These are phyloP conservation scores for Cadophora luteo-olivacea DNA, from an alignment of 2,329 filamentous ascomycete genomes.

Conservation along the genomic window DNA sequence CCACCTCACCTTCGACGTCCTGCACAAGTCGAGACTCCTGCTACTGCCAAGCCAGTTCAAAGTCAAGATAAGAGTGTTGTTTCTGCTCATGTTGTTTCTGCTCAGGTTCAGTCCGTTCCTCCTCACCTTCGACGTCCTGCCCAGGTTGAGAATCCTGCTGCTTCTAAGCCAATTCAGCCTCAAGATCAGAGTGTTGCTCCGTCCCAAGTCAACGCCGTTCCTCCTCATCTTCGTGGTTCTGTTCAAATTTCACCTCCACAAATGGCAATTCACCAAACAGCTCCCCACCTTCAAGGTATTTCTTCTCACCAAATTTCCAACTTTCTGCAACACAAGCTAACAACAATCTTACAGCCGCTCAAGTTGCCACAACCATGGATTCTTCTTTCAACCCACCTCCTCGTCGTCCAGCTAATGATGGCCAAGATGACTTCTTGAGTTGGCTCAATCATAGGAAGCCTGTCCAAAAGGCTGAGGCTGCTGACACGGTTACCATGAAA, in stretches of 20 bases:
- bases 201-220: not conserved
- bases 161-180: not conserved
- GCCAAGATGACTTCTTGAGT: constrained; percentile 3
- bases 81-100: not conserved
- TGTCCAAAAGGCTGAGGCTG: not conserved
- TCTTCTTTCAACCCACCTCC: not conserved
- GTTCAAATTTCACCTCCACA: not conserved
- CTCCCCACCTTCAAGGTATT: constrained; percentile 1
- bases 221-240: constrained; percentile 10
- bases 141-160: not conserved
- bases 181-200: not conserved
- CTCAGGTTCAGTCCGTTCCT: not conserved
- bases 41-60: not conserved
- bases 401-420: constrained; percentile 4
- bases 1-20: not conserved
- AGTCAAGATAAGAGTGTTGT: too few species aligned
- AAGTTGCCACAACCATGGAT: not conserved
- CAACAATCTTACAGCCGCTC: constrained; percentile 1
- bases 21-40: not conserved
- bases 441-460: constrained; percentile 7
- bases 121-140: constrained; percentile 3
- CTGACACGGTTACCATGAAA: not conserved
- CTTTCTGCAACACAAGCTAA: not conserved
- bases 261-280: constrained; percentile 1
- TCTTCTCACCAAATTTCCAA: not conserved